Conservation (phyloP, 2,329 filamentous ascomycete species). For the Alternaria triticina region DNA sequence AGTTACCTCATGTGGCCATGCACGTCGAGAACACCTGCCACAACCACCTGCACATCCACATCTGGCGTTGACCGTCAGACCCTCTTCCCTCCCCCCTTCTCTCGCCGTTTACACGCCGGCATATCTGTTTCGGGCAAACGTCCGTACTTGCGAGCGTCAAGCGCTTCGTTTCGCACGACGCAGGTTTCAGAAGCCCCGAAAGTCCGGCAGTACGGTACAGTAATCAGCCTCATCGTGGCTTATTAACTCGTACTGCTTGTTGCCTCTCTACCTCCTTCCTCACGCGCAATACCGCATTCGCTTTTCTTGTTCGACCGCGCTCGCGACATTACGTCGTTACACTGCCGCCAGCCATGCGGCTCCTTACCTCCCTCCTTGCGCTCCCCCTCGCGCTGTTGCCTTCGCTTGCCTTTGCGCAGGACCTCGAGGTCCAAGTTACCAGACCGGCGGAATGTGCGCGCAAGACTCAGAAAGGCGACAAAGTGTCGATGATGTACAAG, state of each 20-base stretch:
- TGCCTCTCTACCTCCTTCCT: slow-evolving; percentile 4
- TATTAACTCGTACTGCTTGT: background rate
- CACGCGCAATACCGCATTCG: background rate
- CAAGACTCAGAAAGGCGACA: slow-evolving; percentile 55
- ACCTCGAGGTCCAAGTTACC: slow-evolving; percentile 52
- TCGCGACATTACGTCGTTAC: background rate
- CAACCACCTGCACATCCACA: slow-evolving; percentile 1
- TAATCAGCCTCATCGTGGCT: slow-evolving; percentile 14
- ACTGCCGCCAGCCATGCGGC: slow-evolving; percentile 40
- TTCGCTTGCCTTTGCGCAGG: slow-evolving; percentile 29
- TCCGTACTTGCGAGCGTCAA: slow-evolving; percentile 8
- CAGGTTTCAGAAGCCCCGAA: slow-evolving; percentile 18
- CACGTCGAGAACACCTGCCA: slow-evolving; percentile 8
- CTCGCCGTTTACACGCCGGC: background rate
- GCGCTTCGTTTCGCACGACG: slow-evolving; percentile 12
- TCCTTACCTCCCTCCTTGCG: slow-evolving; percentile 26
- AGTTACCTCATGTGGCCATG: slow-evolving; percentile 5
- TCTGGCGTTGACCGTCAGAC: slow-evolving; percentile 11
- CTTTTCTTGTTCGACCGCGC: background rate
- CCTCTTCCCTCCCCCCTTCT: background rate
- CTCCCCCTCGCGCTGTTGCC: slow-evolving; percentile 31
- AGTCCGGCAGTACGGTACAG: slow-evolving; percentile 3
- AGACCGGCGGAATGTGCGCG: slow-evolving; percentile 52
- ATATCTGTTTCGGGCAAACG: background rate
- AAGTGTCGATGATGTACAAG: slow-evolving; percentile 56